A percentile compares a stretch with the other conserved stretches of the same genome.
Evolutionary conservation across 108 stramenopile species (phyloP).

Genomic region (Schizochytrium sp.): DNA sequence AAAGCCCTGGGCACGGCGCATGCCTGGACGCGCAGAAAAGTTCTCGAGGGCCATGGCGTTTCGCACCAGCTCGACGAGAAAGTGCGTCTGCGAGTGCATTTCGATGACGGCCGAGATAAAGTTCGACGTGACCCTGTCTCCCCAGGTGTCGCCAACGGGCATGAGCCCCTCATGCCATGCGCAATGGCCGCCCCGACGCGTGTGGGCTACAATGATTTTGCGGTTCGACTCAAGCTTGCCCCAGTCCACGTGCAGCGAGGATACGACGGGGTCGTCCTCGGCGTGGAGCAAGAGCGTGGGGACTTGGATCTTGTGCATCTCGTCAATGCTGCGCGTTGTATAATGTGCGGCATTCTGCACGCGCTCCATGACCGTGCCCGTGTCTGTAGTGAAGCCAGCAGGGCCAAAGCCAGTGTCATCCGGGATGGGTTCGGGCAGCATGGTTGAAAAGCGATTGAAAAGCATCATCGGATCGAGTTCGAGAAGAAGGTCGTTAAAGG

Average conservation of each 20-base stretch:
- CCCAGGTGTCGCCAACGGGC: slow-evolving; percentile 16
- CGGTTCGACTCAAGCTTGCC: slow-evolving; percentile 1
- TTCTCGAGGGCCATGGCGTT: neutral
- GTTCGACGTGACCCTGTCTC: neutral
- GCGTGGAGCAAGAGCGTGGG: neutral
- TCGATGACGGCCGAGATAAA: slow-evolving; percentile 24
- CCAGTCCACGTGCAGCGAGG: neutral
- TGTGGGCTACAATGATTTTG: slow-evolving; percentile 15
- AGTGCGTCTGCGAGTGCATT: slow-evolving; percentile 15
- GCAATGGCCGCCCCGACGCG: slow-evolving; percentile 23
- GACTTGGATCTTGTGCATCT: neutral
- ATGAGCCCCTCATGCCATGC: slow-evolving; percentile 26
- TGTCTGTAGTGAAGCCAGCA: neutral
- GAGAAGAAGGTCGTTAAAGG: neutral
- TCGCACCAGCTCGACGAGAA: slow-evolving; percentile 2
- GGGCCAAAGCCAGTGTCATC: neutral
- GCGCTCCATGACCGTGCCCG: neutral
- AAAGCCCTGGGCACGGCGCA: neutral
- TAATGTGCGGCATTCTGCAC: neutral
- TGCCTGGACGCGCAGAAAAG: neutral
- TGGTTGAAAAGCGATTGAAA: neutral
- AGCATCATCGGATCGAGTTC: slow-evolving; percentile 8
- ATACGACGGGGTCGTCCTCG: slow-evolving; percentile 6
- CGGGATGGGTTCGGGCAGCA: neutral
- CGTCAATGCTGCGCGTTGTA: neutral